phyloP scores from a whole-genome alignment of 164 flowering plant genomes.

The Amborella trichopoda region DNA sequence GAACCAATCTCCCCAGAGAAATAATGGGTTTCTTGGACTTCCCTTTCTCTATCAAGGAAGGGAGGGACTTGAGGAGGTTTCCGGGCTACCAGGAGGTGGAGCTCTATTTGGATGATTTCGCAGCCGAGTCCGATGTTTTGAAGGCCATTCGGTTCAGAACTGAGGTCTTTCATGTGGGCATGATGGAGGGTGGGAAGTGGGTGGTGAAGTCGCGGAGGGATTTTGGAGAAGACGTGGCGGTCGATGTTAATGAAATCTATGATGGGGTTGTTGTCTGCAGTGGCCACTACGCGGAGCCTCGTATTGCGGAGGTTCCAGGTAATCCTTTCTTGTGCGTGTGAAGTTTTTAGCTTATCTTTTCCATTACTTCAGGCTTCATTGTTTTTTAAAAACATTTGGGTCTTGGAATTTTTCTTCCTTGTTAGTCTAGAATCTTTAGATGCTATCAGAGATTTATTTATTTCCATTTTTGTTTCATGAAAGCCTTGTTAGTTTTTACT shows the following conservation, averaged over 20 bases:
- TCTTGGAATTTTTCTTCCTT: too few species aligned
- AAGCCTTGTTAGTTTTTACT: too few species aligned
- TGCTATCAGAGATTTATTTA: too few species aligned
- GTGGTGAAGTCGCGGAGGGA: conserved; percentile 23
- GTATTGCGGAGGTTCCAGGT: conserved; percentile 46
- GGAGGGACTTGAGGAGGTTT: conserved; percentile 47
- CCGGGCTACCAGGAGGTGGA: conserved; percentile 74
- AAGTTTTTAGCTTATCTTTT: too few species aligned
- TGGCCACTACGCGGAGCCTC: conserved; percentile 50
- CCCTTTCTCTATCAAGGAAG: conserved; percentile 35
- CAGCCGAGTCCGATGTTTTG: conserved; percentile 29
- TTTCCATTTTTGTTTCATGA: too few species aligned
- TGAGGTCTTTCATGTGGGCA: conserved; percentile 46
- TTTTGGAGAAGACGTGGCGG: conserved; percentile 7
- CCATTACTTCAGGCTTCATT: too few species aligned
- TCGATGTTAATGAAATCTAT: conserved; percentile 20
- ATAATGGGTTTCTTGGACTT: conserved; percentile 63
- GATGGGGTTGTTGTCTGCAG: conserved; percentile 49
- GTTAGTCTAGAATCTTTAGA: too few species aligned
- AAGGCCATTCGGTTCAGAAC: conserved; percentile 53
- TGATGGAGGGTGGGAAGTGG: conserved; percentile 50
- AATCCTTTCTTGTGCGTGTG: conserved; percentile 5
- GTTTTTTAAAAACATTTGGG: too few species aligned
- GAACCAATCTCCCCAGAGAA: conserved; percentile 78
- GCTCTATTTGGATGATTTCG: conserved; percentile 45